Evolutionary conservation across 495 filamentous ascomycete genomes (phyloP), one percentile per base, ranked within the genome.

Genomic region (Cladorrhinum samala): DNA sequence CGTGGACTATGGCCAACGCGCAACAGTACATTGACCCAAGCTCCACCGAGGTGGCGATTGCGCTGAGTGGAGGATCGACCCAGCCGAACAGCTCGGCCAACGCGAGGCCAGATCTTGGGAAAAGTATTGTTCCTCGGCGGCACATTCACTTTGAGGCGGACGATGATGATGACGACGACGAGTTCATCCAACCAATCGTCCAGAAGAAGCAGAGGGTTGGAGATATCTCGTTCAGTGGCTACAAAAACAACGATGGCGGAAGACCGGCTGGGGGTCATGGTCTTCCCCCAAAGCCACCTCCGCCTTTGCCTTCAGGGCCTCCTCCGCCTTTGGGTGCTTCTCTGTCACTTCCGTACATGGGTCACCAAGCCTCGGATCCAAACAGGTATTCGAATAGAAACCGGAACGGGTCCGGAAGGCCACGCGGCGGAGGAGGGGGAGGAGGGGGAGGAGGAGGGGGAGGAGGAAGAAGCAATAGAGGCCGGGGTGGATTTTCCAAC

Each of bases 141-240:
- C 72, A 75, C 50, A 61, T 73, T 23, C 58, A 69, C 18, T 74
- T 70, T 49, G 64, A 67, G 54, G 58, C 66, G 25, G 72, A 60
- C n/a, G n/a, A n/a, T 4, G 68, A 68, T 1, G 64, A 68, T 39
- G 73, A 74, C 9, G 72, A 75, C 11, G 72, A 73, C 17, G 64
- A 60, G 17, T 67, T 74, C 46, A 60, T 76, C 18, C 69, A 68
- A 4, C 58, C 64, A 20, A 67, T 65, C 11, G 50, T 74, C 7
- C 55, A 59, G 39, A 63, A 54, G 40, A 53, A 41, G n/a, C 44
- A 41, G 8, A 46, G 49, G 33, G 49, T 55, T 16, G 58, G 61
- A 14, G 51, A 56, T n/a, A 74, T 71, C 36, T 59, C 44, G 9
- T 68, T 74, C 42, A 54, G 66, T 11, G 64, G 55, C 33, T 46